Evolutionary conservation across 257 asterid species (phyloP).

Genomic region (Fraxinus anomala): DNA sequence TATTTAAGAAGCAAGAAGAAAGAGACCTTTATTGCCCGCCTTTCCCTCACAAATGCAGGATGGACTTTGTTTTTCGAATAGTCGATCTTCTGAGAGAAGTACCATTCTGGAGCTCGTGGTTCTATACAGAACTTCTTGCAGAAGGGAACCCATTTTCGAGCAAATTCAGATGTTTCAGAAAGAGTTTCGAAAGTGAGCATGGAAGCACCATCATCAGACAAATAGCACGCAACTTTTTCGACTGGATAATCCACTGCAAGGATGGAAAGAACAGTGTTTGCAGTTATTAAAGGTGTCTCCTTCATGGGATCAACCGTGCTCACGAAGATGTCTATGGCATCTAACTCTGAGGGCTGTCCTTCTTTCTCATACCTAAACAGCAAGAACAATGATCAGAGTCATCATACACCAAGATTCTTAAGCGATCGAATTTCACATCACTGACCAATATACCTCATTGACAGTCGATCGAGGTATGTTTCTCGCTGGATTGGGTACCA

Average conservation of each 20-base stretch:
- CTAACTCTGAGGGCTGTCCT: slow-evolving; percentile 73
- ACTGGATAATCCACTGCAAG: slow-evolving; percentile 88
- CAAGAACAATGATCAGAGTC: neutral
- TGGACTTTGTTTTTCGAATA: slow-evolving; percentile 80
- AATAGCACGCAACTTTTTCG: slow-evolving; percentile 76
- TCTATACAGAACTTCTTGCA: slow-evolving; percentile 80
- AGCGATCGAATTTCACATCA: too few species aligned
- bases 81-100: slow-evolving; percentile 76
- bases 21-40: slow-evolving; percentile 86
- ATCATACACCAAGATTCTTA: slow-evolving; percentile 49
- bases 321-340: slow-evolving; percentile 66
- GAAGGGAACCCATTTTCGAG: slow-evolving; percentile 85
- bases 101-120: slow-evolving; percentile 95
- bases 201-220: slow-evolving; percentile 93
- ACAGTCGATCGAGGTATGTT: slow-evolving; percentile 90
- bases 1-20: neutral
- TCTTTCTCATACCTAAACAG: slow-evolving; percentile 74
- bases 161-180: slow-evolving; percentile 78
- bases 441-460: too few species aligned
- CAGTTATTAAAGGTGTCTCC: slow-evolving; percentile 81
- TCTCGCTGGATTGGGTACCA: slow-evolving; percentile 88
- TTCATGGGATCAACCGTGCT: slow-evolving; percentile 91
- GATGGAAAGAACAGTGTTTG: slow-evolving; percentile 84
- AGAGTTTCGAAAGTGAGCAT: slow-evolving; percentile 91
- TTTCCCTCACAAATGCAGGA: slow-evolving; percentile 75